Evolutionary conservation across 768 basidiomycete species (phyloP), one percentile per base, ranked within the genome.

Genomic region (Mycena rosella): DNA sequence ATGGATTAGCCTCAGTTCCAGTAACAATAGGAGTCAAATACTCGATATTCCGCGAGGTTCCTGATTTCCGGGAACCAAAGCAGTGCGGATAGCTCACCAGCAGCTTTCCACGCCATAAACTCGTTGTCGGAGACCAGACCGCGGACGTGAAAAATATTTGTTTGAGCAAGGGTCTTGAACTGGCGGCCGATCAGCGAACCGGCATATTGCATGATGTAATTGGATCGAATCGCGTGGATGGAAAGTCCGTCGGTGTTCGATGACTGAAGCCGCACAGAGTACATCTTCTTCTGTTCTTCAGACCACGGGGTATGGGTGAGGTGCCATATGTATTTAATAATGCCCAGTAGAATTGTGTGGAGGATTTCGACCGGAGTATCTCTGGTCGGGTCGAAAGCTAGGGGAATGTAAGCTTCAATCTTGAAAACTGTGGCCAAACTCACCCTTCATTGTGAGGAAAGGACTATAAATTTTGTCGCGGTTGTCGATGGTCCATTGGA

Each of bases 381-480:
- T 11, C 11, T 34, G 32, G 32, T 34, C 32, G 32, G 32, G 32
- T 34, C 32, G 32, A 34, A 34, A 11, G 6, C 32, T 34, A 11
- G 32, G 11, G 11, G 5, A 11, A 11, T 34, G 5, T 5, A 34
- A 11, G 5, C 32, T 5, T 34, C 32, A 34, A 34, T 6, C 11
- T 6, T 5, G 11, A 34, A 34, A 34, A 11, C 32, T 6, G 5
- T 11, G 32, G 11, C 32, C 6, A 34, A 34, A 34, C 32, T 5
- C 32, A 79, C 78, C 77, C 54, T 73, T 61, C 5, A 78, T 58
- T 2, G 60, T 70, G 18, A 84, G 53, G 51, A 82, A 78, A 1
- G 75, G 70, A 63, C 81, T 83, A 55, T 75, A 76, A 1, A 80
- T 71, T 1, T 69, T 60, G 3, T 45, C 60, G 47, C 70, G 20